These are phyloP conservation scores for Phytophthora palmivora DNA, from an alignment of 352 stramenopile species.

Conservation along the genomic window DNA sequence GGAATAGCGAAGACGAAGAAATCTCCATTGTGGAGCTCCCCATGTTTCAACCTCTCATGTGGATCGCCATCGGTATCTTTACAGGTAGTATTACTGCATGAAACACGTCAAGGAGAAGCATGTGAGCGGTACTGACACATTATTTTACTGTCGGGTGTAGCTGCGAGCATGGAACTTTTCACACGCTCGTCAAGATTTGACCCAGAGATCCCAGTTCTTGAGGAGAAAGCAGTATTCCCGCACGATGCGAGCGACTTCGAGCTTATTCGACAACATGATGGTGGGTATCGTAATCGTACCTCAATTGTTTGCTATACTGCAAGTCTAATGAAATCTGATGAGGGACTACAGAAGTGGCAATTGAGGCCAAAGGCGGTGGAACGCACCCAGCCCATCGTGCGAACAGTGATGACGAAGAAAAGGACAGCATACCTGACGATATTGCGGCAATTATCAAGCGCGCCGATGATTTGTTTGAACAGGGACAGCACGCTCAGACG, in stretches of 20 bases:
- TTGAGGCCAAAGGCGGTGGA: slow-evolving; percentile 1
- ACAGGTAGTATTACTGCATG: slow-evolving; percentile 41
- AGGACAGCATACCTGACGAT: slow-evolving; percentile 31
- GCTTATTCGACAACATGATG: slow-evolving; percentile 54
- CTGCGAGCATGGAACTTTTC: slow-evolving; percentile 60
- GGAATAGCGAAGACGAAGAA: slow-evolving; percentile 54
- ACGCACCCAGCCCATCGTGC: neutral
- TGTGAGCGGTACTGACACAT: slow-evolving; percentile 5
- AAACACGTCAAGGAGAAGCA: neutral
- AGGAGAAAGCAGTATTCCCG: slow-evolving; percentile 65
- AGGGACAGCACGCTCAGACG: slow-evolving; percentile 51
- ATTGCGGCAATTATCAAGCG: slow-evolving; percentile 40
- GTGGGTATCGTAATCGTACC: slow-evolving; percentile 17
- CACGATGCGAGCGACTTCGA: slow-evolving; percentile 66
- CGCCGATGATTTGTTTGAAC: slow-evolving; percentile 59
- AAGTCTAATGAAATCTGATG: slow-evolving; percentile 2
- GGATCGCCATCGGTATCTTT: slow-evolving; percentile 82
- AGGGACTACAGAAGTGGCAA: neutral
- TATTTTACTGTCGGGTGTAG: slow-evolving; percentile 28
- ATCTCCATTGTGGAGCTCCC: slow-evolving; percentile 56
- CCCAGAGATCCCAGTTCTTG: slow-evolving; percentile 48
- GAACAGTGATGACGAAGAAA: slow-evolving; percentile 47
- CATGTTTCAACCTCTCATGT: slow-evolving; percentile 85
- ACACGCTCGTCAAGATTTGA: slow-evolving; percentile 27
- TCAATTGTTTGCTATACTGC: neutral